phyloP scores from a whole-genome alignment of 1,284 basidiomycete genomes.

The Ustilago bromivora region DNA sequence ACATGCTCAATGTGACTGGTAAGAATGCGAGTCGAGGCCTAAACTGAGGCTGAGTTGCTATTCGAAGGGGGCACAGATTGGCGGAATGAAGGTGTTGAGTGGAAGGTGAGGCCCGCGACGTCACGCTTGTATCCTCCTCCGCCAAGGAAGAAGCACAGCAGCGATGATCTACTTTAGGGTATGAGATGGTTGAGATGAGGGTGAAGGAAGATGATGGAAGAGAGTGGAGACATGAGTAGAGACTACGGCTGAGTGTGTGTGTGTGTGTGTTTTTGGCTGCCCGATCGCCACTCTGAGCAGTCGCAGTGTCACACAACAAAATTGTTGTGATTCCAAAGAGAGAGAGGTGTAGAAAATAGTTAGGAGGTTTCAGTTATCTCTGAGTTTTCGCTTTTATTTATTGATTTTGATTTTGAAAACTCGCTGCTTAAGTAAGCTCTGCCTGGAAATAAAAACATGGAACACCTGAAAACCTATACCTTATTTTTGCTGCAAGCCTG shows the following conservation, averaged over 20 bases:
- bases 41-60: background rate
- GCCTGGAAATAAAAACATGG: too few species aligned
- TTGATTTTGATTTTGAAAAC: too few species aligned
- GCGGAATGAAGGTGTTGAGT: background rate
- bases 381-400: too few species aligned
- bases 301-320: background rate
- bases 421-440: too few species aligned
- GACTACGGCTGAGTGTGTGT: conserved; percentile 1
- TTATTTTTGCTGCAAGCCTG: too few species aligned
- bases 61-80: background rate
- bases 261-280: conserved; percentile 3
- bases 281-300: conserved; percentile 9
- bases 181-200: background rate
- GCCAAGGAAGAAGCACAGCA: background rate
- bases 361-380: too few species aligned
- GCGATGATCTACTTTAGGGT: background rate
- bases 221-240: conserved; percentile 2
- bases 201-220: conserved; percentile 10
- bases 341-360: background rate
- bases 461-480: too few species aligned
- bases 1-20: conserved; percentile 17
- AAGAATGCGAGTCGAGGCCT: conserved; percentile 3
- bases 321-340: conserved; percentile 1
- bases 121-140: background rate
- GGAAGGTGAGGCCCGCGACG: background rate